phyloP scores from a whole-genome alignment of 306 rosid genomes.

The Casuarina cunninghamiana region DNA sequence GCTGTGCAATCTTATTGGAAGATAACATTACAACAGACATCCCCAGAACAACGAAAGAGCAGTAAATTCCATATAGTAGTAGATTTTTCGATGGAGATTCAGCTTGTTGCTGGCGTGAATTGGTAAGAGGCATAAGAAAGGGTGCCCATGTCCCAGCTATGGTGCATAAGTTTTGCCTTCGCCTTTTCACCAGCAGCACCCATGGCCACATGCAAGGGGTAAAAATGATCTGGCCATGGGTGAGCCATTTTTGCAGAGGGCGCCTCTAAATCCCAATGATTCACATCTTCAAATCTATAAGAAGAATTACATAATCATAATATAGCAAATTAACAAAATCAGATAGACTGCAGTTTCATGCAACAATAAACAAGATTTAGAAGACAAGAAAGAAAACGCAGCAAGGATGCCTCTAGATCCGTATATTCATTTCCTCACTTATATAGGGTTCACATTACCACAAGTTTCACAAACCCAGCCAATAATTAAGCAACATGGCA shows the following conservation, averaged over 20 bases:
- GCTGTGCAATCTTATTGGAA: conserved; percentile 1
- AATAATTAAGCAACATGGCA: not conserved
- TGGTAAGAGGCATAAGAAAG: conserved; percentile 84
- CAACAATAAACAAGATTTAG: not conserved
- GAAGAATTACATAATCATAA: not conserved
- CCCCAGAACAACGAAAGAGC: not conserved
- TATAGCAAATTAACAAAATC: not conserved
- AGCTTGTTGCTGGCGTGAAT: conserved; percentile 41
- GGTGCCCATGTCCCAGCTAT: conserved; percentile 51
- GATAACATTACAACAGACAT: not conserved
- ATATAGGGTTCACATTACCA: not conserved
- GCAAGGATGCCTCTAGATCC: not conserved
- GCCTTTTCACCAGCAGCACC: conserved; percentile 74
- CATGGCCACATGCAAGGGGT: conserved; percentile 74
- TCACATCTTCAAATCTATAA: conserved; percentile 75
- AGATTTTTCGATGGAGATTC: conserved; percentile 1
- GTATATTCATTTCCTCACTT: not conserved
- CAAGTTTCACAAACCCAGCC: not conserved
- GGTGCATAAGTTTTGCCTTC: conserved; percentile 63
- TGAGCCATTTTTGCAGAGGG: conserved; percentile 79
- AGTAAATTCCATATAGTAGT: not conserved
- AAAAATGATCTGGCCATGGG: conserved; percentile 79
- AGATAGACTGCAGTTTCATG: not conserved
- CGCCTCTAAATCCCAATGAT: conserved; percentile 58
- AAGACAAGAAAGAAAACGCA: conserved; percentile 1